Evolutionary conservation across 2,329 filamentous ascomycete genomes (phyloP), one percentile per base, ranked within the genome.

Genomic region (Fusarium nanum): DNA sequence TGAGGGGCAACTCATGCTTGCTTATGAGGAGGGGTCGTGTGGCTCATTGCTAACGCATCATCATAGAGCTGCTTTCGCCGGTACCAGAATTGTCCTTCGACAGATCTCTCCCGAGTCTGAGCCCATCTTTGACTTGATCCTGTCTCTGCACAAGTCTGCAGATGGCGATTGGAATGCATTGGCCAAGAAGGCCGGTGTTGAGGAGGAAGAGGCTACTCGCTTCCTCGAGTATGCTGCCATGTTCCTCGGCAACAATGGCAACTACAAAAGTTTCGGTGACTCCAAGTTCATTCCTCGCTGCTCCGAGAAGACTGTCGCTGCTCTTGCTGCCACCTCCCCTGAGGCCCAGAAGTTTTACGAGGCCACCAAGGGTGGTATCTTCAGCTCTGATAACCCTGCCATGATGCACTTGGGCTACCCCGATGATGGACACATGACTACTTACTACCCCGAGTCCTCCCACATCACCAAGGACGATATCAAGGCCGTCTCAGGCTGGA

Each of bases 231-330:
- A 95, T 78, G 86, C 91, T 10, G 89, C 88, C 30, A 91, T 93
- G 79, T 94, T 96, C 79, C 83, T 96, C 5, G 92, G 92, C 46
- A 96, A 95, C 77, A 86, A 86, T 67, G 92, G 93, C 68, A 96
- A 96, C 80, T 96, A 95, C 83, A 95, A 95, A 83, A 92, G 91
- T 73, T 95, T 94, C 75, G 93, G 93, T 45, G 92, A 96, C 80
- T 88, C 91, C 74, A 96, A 96, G 78, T 94, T 96, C 77, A 87
- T 96, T 60, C 93, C 93, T 4, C 86, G 92, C 72, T 88, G 92
- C 75, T 83, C 86, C 9, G 86, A 89, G 71, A 86, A 87, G 62
- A 86, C 85, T 7, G 86, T 94, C 64, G 85, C 88, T 53, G 86
- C 90, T 64, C 83, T 95, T 34, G 90, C 91, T 46, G 83, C 85